phyloP scores from a whole-genome alignment of 1,284 basidiomycete genomes.

The Neolentinus lepideus region DNA sequence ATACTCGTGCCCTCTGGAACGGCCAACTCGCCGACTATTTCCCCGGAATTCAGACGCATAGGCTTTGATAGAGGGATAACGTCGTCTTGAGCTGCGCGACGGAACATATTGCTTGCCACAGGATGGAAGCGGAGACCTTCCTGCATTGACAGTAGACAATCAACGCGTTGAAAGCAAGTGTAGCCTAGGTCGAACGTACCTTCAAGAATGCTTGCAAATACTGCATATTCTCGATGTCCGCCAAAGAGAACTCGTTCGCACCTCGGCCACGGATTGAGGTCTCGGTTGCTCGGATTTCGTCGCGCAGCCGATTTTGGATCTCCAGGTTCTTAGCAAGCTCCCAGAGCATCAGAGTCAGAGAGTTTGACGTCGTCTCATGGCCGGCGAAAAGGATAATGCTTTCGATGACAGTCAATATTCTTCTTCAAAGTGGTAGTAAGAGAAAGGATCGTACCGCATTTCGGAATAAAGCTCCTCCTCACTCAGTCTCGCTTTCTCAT shows the following conservation, averaged over 20 bases:
- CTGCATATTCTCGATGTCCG: constrained; percentile 51
- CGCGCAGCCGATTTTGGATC: constrained; percentile 41
- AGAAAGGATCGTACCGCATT: constrained; percentile 12
- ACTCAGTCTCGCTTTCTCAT: constrained; percentile 15
- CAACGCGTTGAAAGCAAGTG: neutral
- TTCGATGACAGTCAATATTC: neutral
- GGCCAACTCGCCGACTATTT: constrained; percentile 24
- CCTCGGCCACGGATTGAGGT: constrained; percentile 38
- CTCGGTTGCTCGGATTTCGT: constrained; percentile 34
- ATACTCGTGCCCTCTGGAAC: constrained; percentile 30
- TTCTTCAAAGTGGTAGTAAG: neutral
- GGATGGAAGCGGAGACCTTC: constrained; percentile 33
- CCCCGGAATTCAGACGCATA: constrained; percentile 22
- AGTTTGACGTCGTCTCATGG: constrained; percentile 25
- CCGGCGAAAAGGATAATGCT: constrained; percentile 24
- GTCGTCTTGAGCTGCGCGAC: constrained; percentile 24
- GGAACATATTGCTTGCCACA: constrained; percentile 20
- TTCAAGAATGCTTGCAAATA: constrained; percentile 27
- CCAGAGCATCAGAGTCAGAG: constrained; percentile 23
- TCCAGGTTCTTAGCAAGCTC: constrained; percentile 41
- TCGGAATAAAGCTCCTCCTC: constrained; percentile 13
- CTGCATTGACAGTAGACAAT: constrained; percentile 11
- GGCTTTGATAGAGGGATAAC: constrained; percentile 33
- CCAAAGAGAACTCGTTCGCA: constrained; percentile 19
- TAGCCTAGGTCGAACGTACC: constrained; percentile 24